Conservation (phyloP, 495 filamentous ascomycete species). For the Articulospora tetracladia region DNA sequence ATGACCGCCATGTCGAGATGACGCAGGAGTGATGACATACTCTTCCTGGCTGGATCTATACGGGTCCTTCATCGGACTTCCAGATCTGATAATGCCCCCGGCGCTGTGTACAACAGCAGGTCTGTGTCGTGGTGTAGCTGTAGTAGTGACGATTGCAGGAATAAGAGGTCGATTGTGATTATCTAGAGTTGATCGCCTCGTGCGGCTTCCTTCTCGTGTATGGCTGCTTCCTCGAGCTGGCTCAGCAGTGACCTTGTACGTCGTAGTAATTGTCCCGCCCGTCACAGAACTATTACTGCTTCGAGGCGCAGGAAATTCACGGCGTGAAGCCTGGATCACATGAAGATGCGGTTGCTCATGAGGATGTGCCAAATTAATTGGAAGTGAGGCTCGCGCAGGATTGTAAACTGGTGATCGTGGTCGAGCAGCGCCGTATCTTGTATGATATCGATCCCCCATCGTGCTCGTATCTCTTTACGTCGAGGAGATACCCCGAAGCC, state of each 20-base stretch:
- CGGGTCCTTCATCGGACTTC: constrained; percentile 42
- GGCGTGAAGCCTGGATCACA: constrained; percentile 19
- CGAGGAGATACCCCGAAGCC: background rate
- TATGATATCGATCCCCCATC: constrained; percentile 19
- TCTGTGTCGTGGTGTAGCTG: constrained; percentile 26
- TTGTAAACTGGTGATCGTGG: constrained; percentile 20
- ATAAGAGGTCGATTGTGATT: constrained; percentile 6
- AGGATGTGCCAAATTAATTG: constrained; percentile 9
- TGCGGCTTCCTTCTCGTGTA: constrained; percentile 35
- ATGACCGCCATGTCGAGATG: constrained; percentile 32
- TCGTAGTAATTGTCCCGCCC: constrained; percentile 33
- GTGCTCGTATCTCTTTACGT: constrained; percentile 1
- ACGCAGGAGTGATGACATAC: constrained; percentile 47
- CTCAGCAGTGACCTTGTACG: constrained; percentile 46
- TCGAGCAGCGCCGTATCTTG: constrained; percentile 13
- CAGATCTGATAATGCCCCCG: constrained; percentile 24
- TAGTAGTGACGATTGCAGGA: constrained; percentile 36
- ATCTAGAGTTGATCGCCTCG: constrained; percentile 23
- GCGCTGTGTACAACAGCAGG: constrained; percentile 29
- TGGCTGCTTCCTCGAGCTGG: constrained; percentile 36
- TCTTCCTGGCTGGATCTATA: constrained; percentile 46
- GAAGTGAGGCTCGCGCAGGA: constrained; percentile 22
- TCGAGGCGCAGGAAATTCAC: constrained; percentile 18
- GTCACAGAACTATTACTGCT: constrained; percentile 12
- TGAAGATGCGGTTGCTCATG: constrained; percentile 15